These are phyloP conservation scores for Inosperma sp. DNA, from an alignment of 768 basidiomycete genomes.

Conservation along the genomic window DNA sequence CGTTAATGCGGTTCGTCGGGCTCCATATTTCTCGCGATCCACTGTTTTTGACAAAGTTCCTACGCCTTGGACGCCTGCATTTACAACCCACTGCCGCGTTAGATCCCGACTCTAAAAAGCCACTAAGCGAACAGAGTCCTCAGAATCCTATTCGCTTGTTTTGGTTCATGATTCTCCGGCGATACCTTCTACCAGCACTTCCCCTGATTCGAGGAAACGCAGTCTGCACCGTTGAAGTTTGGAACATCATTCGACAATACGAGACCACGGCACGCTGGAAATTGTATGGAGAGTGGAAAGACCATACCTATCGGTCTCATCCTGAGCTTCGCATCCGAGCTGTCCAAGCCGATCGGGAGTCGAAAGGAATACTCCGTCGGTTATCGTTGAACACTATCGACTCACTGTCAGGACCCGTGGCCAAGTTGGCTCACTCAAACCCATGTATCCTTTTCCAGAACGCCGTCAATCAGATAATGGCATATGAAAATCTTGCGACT, in stretches of 20 bases:
- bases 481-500: constrained; percentile 88
- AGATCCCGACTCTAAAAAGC: constrained; percentile 61
- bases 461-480: constrained; percentile 91
- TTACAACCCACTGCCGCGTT: constrained; percentile 48
- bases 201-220: constrained; percentile 83
- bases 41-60: constrained; percentile 71
- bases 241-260: constrained; percentile 81
- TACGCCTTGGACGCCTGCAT: constrained; percentile 70
- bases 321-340: constrained; percentile 75
- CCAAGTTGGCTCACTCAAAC: constrained; percentile 91
- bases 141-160: constrained; percentile 62
- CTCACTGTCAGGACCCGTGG: constrained; percentile 79
- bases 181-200: constrained; percentile 81
- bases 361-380: constrained; percentile 84
- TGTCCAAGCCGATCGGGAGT: constrained; percentile 81
- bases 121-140: constrained; percentile 48
- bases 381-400: constrained; percentile 82
- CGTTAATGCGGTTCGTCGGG: constrained; percentile 75
- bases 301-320: constrained; percentile 63
- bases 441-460: constrained; percentile 88
- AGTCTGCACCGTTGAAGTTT: constrained; percentile 86
- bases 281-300: constrained; percentile 95
- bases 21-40: constrained; percentile 78
- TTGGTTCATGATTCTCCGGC: constrained; percentile 79
- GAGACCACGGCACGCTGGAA: constrained; percentile 80